These are phyloP conservation scores for Xylaria sp. DNA, from an alignment of 2,329 filamentous ascomycete genomes.

Conservation along the genomic window DNA sequence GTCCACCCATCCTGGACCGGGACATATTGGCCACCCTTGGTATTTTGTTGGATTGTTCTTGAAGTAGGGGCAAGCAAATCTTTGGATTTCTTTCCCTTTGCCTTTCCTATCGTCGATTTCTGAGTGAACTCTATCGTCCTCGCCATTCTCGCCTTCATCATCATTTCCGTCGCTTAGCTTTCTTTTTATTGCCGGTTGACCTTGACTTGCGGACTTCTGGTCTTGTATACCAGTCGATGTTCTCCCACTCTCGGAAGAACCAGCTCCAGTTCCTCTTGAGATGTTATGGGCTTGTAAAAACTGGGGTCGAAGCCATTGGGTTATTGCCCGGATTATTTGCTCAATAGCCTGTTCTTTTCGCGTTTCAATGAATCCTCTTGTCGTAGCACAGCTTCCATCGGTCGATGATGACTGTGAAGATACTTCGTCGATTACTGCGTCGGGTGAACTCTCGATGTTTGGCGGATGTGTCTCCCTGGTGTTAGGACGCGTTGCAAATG, in stretches of 20 bases:
- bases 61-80: slow-evolving; percentile 36
- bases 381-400: slow-evolving; percentile 4
- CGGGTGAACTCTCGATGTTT: not conserved
- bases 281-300: not conserved
- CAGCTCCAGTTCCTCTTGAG: not conserved
- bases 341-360: slow-evolving; percentile 10
- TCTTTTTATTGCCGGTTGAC: slow-evolving; percentile 9
- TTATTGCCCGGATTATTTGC: not conserved
- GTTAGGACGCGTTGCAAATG: not conserved
- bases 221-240: not conserved
- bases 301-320: slow-evolving; percentile 13
- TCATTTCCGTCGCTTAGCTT: not conserved
- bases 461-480: too few relatives aligned
- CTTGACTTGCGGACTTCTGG: not conserved
- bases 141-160: not conserved
- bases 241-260: not conserved
- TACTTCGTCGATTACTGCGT: not conserved
- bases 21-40: slow-evolving; percentile 25
- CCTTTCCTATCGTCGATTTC: slow-evolving; percentile 1
- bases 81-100: slow-evolving; percentile 19
- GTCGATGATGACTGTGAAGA: slow-evolving; percentile 9
- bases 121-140: not conserved
- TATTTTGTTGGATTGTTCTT: slow-evolving; percentile 35
- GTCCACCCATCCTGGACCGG: slow-evolving; percentile 31
- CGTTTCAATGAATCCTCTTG: not conserved